phyloP scores from a whole-genome alignment of 176 grass and related monocot genomes.

The Ampelocalamus luodianensis region DNA sequence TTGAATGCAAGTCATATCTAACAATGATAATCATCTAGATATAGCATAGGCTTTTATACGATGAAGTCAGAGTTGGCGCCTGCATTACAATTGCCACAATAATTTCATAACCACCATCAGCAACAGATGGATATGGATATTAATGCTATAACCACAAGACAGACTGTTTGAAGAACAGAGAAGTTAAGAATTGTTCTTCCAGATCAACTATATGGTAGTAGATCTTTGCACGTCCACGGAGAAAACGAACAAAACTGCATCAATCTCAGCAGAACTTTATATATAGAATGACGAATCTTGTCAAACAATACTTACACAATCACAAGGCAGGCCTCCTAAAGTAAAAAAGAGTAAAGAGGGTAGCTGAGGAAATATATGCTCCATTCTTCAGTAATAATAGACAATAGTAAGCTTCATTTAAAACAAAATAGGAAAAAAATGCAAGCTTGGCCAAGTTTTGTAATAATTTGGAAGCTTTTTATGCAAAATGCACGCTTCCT shows the following conservation, averaged over 20 bases:
- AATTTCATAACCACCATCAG: conserved; percentile 37
- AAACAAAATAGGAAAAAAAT: not conserved
- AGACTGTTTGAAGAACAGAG: not conserved
- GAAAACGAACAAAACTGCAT: not conserved
- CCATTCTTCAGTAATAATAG: not conserved
- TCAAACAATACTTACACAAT: conserved; percentile 21
- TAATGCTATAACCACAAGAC: conserved; percentile 37
- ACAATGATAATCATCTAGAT: not conserved
- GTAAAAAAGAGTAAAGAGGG: conserved; percentile 8
- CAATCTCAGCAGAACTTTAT: not conserved
- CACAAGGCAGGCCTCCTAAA: not conserved
- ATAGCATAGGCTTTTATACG: no score
- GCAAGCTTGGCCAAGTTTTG: conserved; percentile 1
- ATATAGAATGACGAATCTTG: conserved; percentile 9
- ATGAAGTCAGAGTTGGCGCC: not conserved
- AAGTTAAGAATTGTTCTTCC: not conserved
- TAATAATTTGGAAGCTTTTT: conserved; percentile 20
- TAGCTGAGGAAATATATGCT: not conserved
- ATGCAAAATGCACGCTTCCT: conserved; percentile 1
- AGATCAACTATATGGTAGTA: not conserved
- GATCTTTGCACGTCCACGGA: not conserved
- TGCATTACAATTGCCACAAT: conserved; percentile 15
- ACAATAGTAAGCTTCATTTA: not conserved
- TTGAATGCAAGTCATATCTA: conserved; percentile 36
- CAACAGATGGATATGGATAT: conserved; percentile 21